Evolutionary conservation across 257 asterid genomes (phyloP).

Genomic region (Nicotiana obtusifolia): DNA sequence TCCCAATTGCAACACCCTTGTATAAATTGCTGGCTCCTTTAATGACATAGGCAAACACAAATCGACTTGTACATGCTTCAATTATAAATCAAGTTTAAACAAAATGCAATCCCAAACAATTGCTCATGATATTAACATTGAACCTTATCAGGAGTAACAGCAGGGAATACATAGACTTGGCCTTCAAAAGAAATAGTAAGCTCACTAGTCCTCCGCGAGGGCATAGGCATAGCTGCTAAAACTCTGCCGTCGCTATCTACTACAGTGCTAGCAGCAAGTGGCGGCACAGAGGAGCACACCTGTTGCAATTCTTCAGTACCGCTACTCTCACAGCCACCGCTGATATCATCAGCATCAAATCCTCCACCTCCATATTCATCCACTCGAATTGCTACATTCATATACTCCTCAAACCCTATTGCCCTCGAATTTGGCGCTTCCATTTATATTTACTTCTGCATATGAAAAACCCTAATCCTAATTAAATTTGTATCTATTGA

Average conservation of each 20-base stretch:
- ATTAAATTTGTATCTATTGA: not conserved
- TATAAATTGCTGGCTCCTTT: no score
- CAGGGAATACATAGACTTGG: slow-evolving; percentile 54
- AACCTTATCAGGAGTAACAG: slow-evolving; percentile 59
- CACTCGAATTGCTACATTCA: slow-evolving; percentile 32
- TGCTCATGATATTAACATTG: no score
- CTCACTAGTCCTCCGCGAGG: slow-evolving; percentile 40
- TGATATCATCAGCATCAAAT: slow-evolving; percentile 33
- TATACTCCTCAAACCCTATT: slow-evolving; percentile 9
- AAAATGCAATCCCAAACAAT: not conserved
- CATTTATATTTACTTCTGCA: slow-evolving; percentile 7
- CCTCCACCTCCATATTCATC: slow-evolving; percentile 40
- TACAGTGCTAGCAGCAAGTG: slow-evolving; percentile 11
- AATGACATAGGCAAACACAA: no score
- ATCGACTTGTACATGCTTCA: no score
- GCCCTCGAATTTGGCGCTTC: slow-evolving; percentile 6
- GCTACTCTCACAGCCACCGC: slow-evolving; percentile 26
- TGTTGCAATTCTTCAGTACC: slow-evolving; percentile 26
- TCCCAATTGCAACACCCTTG: no score
- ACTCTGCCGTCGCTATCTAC: slow-evolving; percentile 16
- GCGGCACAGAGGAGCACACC: slow-evolving; percentile 21
- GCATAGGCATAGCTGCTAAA: not conserved
- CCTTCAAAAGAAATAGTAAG: slow-evolving; percentile 58
- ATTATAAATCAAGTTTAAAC: no score
- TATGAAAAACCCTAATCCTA: not conserved